phyloP scores from a whole-genome alignment of 2,329 filamentous ascomycete genomes.

The Celoporthe dispersa region DNA sequence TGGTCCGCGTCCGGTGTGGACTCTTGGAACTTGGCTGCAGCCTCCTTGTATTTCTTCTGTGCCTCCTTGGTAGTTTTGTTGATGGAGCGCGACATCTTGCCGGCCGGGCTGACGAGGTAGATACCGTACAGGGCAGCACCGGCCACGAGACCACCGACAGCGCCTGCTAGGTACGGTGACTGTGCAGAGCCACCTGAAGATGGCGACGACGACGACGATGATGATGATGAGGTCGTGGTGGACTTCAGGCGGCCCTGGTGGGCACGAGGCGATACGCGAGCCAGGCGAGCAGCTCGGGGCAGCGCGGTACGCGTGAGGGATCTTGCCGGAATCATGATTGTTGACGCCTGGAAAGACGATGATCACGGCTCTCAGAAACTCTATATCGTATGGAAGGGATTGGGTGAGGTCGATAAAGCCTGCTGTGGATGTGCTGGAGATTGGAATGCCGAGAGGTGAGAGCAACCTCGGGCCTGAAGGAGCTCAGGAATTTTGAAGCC shows the following conservation, averaged over 20 bases:
- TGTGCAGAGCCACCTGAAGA: not conserved
- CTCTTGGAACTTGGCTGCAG: constrained; percentile 64
- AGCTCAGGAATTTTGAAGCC: not conserved
- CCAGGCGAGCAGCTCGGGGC: constrained; percentile 20
- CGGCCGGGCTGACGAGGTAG: constrained; percentile 39
- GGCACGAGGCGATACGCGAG: constrained; percentile 9
- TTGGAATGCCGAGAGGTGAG: not conserved
- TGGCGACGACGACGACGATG: constrained; percentile 14
- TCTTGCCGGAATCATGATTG: constrained; percentile 26
- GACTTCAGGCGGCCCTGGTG: constrained; percentile 26
- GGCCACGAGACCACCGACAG: constrained; percentile 23
- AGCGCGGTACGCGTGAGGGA: constrained; percentile 21
- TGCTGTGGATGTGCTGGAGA: not conserved
- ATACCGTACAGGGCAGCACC: constrained; percentile 25
- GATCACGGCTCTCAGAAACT: not conserved
- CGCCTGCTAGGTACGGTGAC: constrained; percentile 18
- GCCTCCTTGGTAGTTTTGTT: constrained; percentile 53
- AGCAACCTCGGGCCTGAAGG: not conserved
- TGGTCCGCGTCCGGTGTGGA: constrained; percentile 69
- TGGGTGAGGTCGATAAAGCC: not conserved
- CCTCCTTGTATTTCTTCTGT: constrained; percentile 62
- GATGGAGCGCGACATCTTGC: constrained; percentile 36
- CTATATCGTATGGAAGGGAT: not conserved
- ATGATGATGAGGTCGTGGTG: constrained; percentile 25
- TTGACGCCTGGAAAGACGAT: not conserved